Evolutionary conservation across 306 rosid genomes (phyloP).

Genomic region (Sicyos baderoa): DNA sequence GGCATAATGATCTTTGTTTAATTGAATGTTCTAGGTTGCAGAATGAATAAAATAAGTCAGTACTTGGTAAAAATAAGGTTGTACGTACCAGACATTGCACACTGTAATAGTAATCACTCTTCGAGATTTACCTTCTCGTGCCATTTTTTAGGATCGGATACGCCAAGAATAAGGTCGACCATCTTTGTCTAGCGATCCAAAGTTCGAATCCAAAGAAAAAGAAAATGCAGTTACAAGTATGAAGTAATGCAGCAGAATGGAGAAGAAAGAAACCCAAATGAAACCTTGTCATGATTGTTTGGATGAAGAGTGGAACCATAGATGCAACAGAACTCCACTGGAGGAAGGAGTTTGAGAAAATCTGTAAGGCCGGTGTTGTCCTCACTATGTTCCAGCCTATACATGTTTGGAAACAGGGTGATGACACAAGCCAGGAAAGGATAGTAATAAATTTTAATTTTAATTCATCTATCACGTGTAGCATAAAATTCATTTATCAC

Average conservation of each 20-base stretch:
- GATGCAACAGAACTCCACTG: constrained; percentile 46
- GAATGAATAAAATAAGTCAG: constrained; percentile 3
- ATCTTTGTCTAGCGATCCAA: constrained; percentile 30
- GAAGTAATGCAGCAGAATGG: neutral
- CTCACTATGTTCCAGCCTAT: constrained; percentile 4
- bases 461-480: no score
- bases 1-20: constrained; percentile 81
- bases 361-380: constrained; percentile 24
- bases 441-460: neutral
- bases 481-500: no score
- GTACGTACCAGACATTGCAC: constrained; percentile 20
- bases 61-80: no score
- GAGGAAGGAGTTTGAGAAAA: constrained; percentile 37
- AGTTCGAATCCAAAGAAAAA: neutral
- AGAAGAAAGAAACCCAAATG: neutral
- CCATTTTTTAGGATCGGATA: constrained; percentile 63
- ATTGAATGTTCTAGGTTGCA: constrained; percentile 54
- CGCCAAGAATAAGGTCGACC: constrained; percentile 46
- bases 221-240: neutral
- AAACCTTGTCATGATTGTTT: constrained; percentile 35
- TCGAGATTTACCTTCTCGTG: constrained; percentile 60
- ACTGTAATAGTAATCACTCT: neutral
- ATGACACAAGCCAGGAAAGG: neutral
- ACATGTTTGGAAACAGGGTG: neutral
- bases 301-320: constrained; percentile 43